These are phyloP conservation scores for Isatis lusitanica DNA, from an alignment of 441 rosid species.

Conservation along the genomic window DNA sequence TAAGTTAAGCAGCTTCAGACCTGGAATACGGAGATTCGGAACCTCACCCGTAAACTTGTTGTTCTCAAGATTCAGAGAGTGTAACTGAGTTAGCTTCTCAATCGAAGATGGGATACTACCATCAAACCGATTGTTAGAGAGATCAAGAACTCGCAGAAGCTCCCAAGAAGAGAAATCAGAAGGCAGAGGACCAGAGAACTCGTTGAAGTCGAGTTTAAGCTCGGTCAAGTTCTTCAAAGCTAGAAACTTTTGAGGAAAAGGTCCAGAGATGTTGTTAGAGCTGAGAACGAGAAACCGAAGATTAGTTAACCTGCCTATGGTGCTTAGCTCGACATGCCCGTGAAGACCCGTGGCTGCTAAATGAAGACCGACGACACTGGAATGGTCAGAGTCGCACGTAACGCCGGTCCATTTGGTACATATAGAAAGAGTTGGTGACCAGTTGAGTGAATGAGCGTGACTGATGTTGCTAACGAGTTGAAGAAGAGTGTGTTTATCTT, in stretches of 20 bases:
- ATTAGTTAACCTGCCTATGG: slow-evolving; percentile 56
- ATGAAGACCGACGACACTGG: slow-evolving; percentile 56
- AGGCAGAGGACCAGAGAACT: slow-evolving; percentile 69
- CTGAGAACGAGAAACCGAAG: slow-evolving; percentile 58
- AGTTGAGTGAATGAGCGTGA: slow-evolving; percentile 55
- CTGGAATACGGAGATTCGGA: slow-evolving; percentile 54
- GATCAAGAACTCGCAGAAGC: slow-evolving; percentile 52
- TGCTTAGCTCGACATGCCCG: slow-evolving; percentile 56
- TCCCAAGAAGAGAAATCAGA: slow-evolving; percentile 63
- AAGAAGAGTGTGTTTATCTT: slow-evolving; percentile 64
- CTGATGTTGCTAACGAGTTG: slow-evolving; percentile 48
- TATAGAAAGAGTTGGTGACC: slow-evolving; percentile 47
- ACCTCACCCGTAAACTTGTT: slow-evolving; percentile 77
- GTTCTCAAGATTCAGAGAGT: slow-evolving; percentile 53
- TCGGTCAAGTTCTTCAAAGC: slow-evolving; percentile 51
- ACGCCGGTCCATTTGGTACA: slow-evolving; percentile 81
- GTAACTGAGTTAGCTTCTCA: slow-evolving; percentile 48
- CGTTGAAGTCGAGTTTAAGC: slow-evolving; percentile 69
- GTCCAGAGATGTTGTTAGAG: slow-evolving; percentile 67
- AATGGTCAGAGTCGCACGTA: slow-evolving; percentile 50
- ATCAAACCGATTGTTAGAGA: slow-evolving; percentile 61
- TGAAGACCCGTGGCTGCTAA: slow-evolving; percentile 55
- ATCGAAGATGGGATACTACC: slow-evolving; percentile 69
- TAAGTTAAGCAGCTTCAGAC: slow-evolving; percentile 58
- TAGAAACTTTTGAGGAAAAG: slow-evolving; percentile 61